Evolutionary conservation across 2,329 filamentous ascomycete species (phyloP).

Genomic region (Exophiala aquamarina): DNA sequence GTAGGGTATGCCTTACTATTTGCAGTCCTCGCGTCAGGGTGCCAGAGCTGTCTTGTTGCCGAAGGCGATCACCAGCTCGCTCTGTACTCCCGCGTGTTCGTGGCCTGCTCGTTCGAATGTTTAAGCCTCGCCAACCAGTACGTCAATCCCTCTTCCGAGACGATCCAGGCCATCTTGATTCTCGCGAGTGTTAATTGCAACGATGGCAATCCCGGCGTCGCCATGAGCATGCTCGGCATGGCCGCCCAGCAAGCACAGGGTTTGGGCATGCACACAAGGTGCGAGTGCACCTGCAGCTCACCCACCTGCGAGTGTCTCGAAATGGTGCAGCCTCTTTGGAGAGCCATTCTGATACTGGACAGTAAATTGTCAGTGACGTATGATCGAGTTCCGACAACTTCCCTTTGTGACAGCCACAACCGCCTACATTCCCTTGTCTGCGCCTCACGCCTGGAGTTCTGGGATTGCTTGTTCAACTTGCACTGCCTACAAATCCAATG

Average conservation of each 20-base stretch:
- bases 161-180: slow-evolving; percentile 6
- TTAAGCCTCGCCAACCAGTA: slow-evolving; percentile 6
- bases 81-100: slow-evolving; percentile 5
- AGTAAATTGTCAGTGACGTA: slow-evolving; percentile 4
- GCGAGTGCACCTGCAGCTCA: slow-evolving; percentile 5
- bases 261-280: slow-evolving; percentile 6
- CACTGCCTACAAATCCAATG: slow-evolving; percentile 1
- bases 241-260: slow-evolving; percentile 8
- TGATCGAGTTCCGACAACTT: slow-evolving; percentile 3
- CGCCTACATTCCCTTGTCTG: background rate
- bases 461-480: slow-evolving; percentile 1
- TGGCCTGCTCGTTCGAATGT: slow-evolving; percentile 7
- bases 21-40: slow-evolving; percentile 1
- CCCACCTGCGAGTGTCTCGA: slow-evolving; percentile 5
- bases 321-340: background rate
- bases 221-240: slow-evolving; percentile 8
- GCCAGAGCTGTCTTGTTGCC: slow-evolving; percentile 2
- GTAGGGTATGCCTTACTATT: slow-evolving; percentile 3
- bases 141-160: slow-evolving; percentile 6
- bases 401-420: background rate
- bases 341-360: slow-evolving; percentile 3
- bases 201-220: slow-evolving; percentile 7
- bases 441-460: background rate
- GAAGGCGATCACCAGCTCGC: slow-evolving; percentile 1
- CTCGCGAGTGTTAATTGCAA: slow-evolving; percentile 8